phyloP scores from a whole-genome alignment of 345 rosid species.

The Citropsis articulata region DNA sequence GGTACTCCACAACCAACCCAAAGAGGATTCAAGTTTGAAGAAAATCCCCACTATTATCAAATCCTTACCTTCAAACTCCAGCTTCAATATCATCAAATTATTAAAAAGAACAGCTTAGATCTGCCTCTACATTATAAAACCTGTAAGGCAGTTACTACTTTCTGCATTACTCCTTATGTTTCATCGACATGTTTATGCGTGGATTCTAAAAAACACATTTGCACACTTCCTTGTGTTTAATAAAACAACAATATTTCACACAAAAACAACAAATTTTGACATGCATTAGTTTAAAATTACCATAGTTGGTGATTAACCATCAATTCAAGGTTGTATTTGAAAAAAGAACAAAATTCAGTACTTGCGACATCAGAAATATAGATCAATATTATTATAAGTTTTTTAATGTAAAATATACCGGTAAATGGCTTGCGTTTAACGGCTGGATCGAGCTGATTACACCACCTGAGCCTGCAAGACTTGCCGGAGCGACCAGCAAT shows the following conservation, averaged over 20 bases:
- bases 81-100: background rate
- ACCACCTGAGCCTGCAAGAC: constrained; percentile 93
- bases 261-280: background rate
- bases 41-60: no score
- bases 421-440: constrained; percentile 80
- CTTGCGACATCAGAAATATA: background rate
- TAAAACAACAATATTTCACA: background rate
- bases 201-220: background rate
- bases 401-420: constrained; percentile 27
- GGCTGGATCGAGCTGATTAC: constrained; percentile 86
- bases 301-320: background rate
- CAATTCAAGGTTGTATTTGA: background rate
- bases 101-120: background rate
- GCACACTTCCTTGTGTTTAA: background rate
- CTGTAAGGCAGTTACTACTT: background rate
- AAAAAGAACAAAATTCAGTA: background rate
- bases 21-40: no score
- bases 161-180: background rate
- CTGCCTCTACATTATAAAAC: background rate
- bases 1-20: no score
- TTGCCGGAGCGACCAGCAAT: constrained; percentile 81
- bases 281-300: background rate
- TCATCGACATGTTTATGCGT: background rate
- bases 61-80: no score
- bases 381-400: no score